A percentile compares a stretch with the other conserved stretches of the same genome.
Evolutionary conservation across 2,329 filamentous ascomycete genomes (phyloP).

Genomic region (Phyllosticta capitalensis): DNA sequence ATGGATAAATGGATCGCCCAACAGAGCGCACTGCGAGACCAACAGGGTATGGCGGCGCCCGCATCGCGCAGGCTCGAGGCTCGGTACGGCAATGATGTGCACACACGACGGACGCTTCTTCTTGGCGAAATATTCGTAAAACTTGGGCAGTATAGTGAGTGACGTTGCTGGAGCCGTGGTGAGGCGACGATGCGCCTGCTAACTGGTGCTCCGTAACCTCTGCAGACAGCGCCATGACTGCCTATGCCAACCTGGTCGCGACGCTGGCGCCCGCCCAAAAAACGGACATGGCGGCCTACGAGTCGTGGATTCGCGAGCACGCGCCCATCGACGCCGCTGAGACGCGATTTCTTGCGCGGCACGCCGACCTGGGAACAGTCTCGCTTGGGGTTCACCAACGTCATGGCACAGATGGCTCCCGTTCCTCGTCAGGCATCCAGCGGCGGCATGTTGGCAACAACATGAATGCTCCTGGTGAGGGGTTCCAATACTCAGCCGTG

Average conservation of each 20-base stretch:
- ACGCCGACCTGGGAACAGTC: slow-evolving; percentile 44
- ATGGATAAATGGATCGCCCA: slow-evolving; percentile 54
- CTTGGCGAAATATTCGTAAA: slow-evolving; percentile 56
- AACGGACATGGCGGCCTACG: slow-evolving; percentile 46
- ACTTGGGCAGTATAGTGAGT: slow-evolving; percentile 57
- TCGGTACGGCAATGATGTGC: slow-evolving; percentile 46
- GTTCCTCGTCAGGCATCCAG: slow-evolving; percentile 12
- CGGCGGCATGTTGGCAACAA: neutral
- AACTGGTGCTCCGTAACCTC: slow-evolving; percentile 1
- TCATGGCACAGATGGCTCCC: slow-evolving; percentile 4
- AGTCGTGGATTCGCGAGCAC: slow-evolving; percentile 45
- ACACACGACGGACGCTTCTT: slow-evolving; percentile 51
- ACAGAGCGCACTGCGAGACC: slow-evolving; percentile 1
- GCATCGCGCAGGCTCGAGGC: slow-evolving; percentile 52
- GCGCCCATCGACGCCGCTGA: slow-evolving; percentile 51
- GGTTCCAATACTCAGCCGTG: slow-evolving; percentile 10
- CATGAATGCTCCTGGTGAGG: slow-evolving; percentile 1
- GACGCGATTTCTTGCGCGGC: slow-evolving; percentile 47
- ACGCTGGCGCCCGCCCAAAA: slow-evolving; percentile 40
- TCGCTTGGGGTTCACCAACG: neutral
- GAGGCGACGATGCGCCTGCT: neutral
- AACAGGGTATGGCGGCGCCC: slow-evolving; percentile 29
- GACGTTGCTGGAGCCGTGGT: neutral
- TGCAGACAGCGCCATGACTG: slow-evolving; percentile 49
- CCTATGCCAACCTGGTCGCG: slow-evolving; percentile 47